phyloP scores from a whole-genome alignment of 83 land plant species.

The Larix sibirica region DNA sequence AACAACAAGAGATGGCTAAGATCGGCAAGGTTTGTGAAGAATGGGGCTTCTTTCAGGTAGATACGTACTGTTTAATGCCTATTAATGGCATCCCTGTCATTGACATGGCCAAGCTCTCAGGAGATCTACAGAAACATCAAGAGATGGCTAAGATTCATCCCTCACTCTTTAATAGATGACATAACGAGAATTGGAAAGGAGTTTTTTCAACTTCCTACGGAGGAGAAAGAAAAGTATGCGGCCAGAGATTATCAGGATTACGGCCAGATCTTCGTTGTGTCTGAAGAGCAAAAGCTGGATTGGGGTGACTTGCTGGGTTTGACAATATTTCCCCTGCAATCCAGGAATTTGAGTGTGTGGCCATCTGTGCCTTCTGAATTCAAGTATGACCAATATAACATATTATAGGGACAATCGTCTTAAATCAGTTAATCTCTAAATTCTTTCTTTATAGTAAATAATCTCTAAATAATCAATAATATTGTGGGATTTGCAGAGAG shows the following conservation, averaged over 20 bases:
- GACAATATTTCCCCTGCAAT: neutral
- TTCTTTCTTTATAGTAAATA: too few relatives aligned
- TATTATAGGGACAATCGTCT: too few relatives aligned
- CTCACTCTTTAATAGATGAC: slow-evolving; percentile 21
- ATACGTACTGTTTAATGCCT: neutral
- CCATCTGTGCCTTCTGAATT: slow-evolving; percentile 9
- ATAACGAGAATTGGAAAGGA: slow-evolving; percentile 24
- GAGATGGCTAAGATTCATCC: slow-evolving; percentile 20
- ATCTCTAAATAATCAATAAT: too few relatives aligned
- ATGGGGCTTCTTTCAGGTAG: slow-evolving; percentile 28
- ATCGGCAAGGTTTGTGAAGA: slow-evolving; percentile 16
- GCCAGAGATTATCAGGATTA: slow-evolving; percentile 19
- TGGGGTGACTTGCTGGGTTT: slow-evolving; percentile 25
- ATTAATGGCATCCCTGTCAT: slow-evolving; percentile 20
- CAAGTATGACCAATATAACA: neutral
- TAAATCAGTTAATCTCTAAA: too few relatives aligned
- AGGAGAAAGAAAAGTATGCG: slow-evolving; percentile 26
- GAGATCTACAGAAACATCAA: neutral
- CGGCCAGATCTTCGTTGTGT: slow-evolving; percentile 25
- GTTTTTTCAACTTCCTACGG: slow-evolving; percentile 35
- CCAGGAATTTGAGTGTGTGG: slow-evolving; percentile 23
- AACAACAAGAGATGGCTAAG: slow-evolving; percentile 17
- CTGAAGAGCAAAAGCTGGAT: slow-evolving; percentile 22
- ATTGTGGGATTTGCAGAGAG: too few relatives aligned
- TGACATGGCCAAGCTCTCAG: slow-evolving; percentile 8